Evolutionary conservation across 352 stramenopile genomes (phyloP).

Genomic region (Globisporangium nodosum): DNA sequence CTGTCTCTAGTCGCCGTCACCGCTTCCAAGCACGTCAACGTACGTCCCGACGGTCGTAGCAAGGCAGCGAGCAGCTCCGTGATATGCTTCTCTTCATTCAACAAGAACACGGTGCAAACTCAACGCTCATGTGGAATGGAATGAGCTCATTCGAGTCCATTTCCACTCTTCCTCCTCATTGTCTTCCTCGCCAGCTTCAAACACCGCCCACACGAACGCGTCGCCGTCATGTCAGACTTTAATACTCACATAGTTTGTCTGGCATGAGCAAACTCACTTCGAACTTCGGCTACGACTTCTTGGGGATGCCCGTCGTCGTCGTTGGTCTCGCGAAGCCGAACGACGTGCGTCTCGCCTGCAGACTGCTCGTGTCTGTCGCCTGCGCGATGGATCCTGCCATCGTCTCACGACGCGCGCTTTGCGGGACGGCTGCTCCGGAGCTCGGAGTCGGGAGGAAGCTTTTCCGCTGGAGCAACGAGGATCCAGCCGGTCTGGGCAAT

Average conservation of each 20-base stretch:
- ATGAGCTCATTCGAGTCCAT: no score
- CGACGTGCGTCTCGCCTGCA: constrained; percentile 18
- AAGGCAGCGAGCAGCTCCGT: neutral
- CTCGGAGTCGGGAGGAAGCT: constrained; percentile 20
- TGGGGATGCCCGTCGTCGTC: constrained; percentile 1
- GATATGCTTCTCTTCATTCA: neutral
- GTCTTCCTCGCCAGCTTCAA: no score
- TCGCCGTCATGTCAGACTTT: no score
- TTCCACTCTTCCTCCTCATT: no score
- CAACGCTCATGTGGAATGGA: no score
- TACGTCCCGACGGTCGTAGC: neutral
- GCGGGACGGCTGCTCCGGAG: constrained; percentile 4
- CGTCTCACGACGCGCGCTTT: constrained; percentile 6
- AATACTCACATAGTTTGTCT: no score
- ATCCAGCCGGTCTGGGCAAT: constrained; percentile 8
- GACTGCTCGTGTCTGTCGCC: constrained; percentile 7
- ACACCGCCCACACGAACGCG: no score
- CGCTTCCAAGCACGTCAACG: neutral
- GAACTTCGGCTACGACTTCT: constrained; percentile 13
- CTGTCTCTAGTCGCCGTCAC: neutral
- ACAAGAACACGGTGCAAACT: neutral
- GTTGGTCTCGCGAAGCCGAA: constrained; percentile 28
- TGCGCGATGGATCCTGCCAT: constrained; percentile 14
- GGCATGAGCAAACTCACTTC: neutral
- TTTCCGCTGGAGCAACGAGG: constrained; percentile 16